Percentiles rank a stretch among this genome's conserved stretches.
Evolutionary conservation across 352 stramenopile species (phyloP).

Genomic region (Globisporangium nunn): DNA sequence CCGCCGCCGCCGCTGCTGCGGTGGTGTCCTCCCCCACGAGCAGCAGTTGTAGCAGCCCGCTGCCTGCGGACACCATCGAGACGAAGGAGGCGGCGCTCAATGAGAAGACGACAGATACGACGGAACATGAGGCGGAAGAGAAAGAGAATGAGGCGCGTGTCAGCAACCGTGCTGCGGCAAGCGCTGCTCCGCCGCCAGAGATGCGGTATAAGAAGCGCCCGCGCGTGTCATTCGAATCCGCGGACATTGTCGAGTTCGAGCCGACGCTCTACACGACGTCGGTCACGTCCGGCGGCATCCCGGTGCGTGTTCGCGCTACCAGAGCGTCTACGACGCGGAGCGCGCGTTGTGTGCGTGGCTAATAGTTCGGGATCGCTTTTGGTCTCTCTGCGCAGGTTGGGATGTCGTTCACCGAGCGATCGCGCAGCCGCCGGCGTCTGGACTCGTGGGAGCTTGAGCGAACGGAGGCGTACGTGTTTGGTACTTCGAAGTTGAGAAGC

Average conservation of each 20-base stretch:
- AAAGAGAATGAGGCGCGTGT: constrained; percentile 16
- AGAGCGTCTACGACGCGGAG: background rate
- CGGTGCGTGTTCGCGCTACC: constrained; percentile 13
- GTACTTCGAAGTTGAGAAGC: too few species aligned
- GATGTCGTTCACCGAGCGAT: constrained; percentile 72
- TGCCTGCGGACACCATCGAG: background rate
- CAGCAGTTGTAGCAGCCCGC: constrained; percentile 11
- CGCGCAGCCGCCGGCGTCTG: constrained; percentile 58
- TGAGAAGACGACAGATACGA: background rate
- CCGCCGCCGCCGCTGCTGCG: constrained; percentile 3
- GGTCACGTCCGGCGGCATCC: constrained; percentile 71
- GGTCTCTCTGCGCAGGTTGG: constrained; percentile 27
- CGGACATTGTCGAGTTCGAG: constrained; percentile 85
- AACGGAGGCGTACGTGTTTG: constrained; percentile 43
- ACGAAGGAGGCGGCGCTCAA: background rate
- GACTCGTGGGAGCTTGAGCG: constrained; percentile 79
- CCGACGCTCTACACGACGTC: constrained; percentile 76
- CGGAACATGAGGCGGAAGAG: constrained; percentile 15
- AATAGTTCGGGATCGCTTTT: background rate
- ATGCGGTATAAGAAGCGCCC: constrained; percentile 51
- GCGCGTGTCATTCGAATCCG: constrained; percentile 67
- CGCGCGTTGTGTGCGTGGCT: background rate
- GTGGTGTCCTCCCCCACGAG: constrained; percentile 13
- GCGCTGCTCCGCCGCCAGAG: constrained; percentile 8
- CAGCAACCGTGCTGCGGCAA: background rate